A percentile compares a stretch with the other conserved stretches of the same genome.
phyloP scores from a whole-genome alignment of 352 stramenopile genomes.

The Elongisporangium anandrum region DNA sequence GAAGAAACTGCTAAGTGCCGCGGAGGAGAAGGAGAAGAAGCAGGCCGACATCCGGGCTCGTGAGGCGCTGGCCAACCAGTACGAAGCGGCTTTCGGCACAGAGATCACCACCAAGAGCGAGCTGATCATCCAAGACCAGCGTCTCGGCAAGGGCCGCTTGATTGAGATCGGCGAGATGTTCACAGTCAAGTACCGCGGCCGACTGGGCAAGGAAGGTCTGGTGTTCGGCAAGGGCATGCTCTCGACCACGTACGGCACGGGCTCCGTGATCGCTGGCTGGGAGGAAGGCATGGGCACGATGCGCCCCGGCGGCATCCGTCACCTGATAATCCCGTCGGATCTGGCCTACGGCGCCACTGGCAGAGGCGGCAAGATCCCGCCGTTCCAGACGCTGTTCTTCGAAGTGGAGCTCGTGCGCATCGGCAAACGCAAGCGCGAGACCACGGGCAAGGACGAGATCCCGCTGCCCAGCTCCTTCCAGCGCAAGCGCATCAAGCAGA shows the following conservation, averaged over 20 bases:
- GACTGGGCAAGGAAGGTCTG: constrained; percentile 50
- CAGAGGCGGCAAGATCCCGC: constrained; percentile 75
- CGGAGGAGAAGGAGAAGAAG: constrained; percentile 21
- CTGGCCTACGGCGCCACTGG: constrained; percentile 58
- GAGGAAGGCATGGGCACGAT: constrained; percentile 79
- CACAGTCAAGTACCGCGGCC: constrained; percentile 67
- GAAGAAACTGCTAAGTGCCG: constrained; percentile 5
- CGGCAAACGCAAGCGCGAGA: constrained; percentile 66
- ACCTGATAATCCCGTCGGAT: constrained; percentile 58
- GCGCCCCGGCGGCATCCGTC: constrained; percentile 48
- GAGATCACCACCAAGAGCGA: constrained; percentile 60
- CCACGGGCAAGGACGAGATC: constrained; percentile 53
- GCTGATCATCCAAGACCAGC: constrained; percentile 48
- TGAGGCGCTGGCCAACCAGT: constrained; percentile 41
- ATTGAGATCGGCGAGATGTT: constrained; percentile 55
- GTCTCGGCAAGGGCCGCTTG: constrained; percentile 48
- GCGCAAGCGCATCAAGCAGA: constrained; percentile 56
- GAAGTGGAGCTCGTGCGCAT: constrained; percentile 78
- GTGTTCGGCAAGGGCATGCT: constrained; percentile 82
- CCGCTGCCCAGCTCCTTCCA: constrained; percentile 70
- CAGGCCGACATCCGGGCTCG: constrained; percentile 26
- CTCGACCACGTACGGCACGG: constrained; percentile 50
- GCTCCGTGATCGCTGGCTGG: constrained; percentile 75
- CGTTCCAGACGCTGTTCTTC: constrained; percentile 73
- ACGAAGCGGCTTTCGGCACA: constrained; percentile 40